Evolutionary conservation across 768 basidiomycete genomes (phyloP).

Genomic region (Clitopilus passeckerianus): DNA sequence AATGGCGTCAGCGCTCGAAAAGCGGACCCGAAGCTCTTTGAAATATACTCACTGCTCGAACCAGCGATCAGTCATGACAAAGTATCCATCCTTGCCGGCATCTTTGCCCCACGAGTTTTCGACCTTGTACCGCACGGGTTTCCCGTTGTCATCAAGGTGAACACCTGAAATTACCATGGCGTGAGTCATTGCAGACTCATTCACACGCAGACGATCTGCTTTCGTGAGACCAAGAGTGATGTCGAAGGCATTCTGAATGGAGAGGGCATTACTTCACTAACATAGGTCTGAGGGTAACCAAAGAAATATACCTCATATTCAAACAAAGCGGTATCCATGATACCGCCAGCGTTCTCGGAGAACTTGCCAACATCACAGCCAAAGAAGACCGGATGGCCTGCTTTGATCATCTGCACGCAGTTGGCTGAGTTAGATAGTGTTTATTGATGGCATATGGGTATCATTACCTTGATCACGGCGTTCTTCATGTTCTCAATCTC

Average conservation of each 20-base stretch:
- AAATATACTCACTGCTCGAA: constrained; percentile 70
- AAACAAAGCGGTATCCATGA: constrained; percentile 84
- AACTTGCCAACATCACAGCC: constrained; percentile 95
- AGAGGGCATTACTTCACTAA: background rate
- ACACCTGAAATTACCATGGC: constrained; percentile 94
- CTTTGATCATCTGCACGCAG: constrained; percentile 60
- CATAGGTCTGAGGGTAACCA: no score
- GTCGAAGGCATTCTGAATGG: constrained; percentile 68
- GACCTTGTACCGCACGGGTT: constrained; percentile 88
- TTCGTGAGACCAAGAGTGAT: constrained; percentile 79
- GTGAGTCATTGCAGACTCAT: constrained; percentile 91
- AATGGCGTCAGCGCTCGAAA: background rate
- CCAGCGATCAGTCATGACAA: constrained; percentile 91
- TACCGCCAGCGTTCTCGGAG: constrained; percentile 62
- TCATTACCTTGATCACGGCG: constrained; percentile 61
- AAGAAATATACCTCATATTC: constrained; percentile 62
- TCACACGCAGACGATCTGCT: constrained; percentile 75
- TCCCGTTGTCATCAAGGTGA: constrained; percentile 72
- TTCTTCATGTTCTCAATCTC: constrained; percentile 77
- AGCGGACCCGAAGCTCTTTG: background rate
- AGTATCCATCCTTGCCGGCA: constrained; percentile 79
- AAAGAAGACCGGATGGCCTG: constrained; percentile 89
- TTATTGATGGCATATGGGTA: background rate
- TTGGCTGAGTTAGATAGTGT: background rate
- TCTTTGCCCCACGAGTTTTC: constrained; percentile 93